Percentiles rank a stretch among this genome's conserved stretches.
Evolutionary conservation across 2,329 filamentous ascomycete species (phyloP).

Genomic region (Sarocladium kiliense): DNA sequence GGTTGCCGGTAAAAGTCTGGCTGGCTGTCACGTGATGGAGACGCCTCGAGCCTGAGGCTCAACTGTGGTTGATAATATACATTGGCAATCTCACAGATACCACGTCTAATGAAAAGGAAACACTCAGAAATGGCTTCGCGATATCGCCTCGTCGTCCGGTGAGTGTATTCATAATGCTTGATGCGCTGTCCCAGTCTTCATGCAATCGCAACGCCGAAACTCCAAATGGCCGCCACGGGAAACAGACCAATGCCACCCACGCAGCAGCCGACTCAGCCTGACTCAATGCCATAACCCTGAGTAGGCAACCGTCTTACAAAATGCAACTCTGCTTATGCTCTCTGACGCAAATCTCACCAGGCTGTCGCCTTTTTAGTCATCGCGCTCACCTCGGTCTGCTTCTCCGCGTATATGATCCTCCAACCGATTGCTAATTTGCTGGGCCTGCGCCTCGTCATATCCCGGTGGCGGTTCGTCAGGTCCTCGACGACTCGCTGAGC

Average conservation of each 20-base stretch:
- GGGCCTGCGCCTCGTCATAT: slow-evolving; percentile 87
- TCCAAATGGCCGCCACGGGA: not conserved
- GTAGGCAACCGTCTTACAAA: not conserved
- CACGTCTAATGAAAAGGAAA: not conserved
- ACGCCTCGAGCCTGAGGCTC: not conserved
- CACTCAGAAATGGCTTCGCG: not conserved
- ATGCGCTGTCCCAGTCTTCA: not conserved
- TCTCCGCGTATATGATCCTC: slow-evolving; percentile 71
- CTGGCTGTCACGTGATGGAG: not conserved
- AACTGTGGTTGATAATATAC: not conserved
- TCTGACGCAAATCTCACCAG: not conserved
- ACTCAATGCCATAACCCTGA: not conserved
- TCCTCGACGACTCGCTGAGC: slow-evolving; percentile 33
- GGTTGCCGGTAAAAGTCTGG: slow-evolving; percentile 8
- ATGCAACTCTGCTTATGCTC: too few relatives aligned
- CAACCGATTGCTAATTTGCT: slow-evolving; percentile 51
- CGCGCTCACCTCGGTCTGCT: slow-evolving; percentile 51
- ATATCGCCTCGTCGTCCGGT: not conserved
- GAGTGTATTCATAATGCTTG: not conserved
- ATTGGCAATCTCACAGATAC: too few relatives aligned
- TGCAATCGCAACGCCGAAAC: not conserved
- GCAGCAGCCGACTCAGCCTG: not conserved
- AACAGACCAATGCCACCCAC: not conserved
- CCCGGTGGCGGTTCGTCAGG: slow-evolving; percentile 78
- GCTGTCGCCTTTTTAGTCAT: slow-evolving; percentile 17